Evolutionary conservation across 108 stramenopile genomes (phyloP).

Genomic region (Cyclostephanos invisitatus): DNA sequence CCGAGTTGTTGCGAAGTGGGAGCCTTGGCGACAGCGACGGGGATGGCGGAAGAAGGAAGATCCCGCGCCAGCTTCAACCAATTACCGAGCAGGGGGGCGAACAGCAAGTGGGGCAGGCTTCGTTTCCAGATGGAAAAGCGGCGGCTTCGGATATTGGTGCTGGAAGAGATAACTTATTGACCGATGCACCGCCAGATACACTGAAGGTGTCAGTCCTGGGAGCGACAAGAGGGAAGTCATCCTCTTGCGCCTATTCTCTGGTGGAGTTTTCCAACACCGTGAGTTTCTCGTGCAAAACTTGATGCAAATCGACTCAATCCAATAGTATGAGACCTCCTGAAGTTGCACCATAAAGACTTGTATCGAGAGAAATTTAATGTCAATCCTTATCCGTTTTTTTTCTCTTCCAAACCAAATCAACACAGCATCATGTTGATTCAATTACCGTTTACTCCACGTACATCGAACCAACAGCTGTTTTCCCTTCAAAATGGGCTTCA

Average conservation of each 20-base stretch:
- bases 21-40: background rate
- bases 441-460: constrained; percentile 41
- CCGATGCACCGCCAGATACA: constrained; percentile 14
- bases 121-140: background rate
- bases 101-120: background rate
- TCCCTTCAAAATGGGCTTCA: constrained; percentile 18
- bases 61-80: background rate
- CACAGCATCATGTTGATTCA: constrained; percentile 26
- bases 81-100: background rate
- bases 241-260: constrained; percentile 34
- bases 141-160: background rate
- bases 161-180: constrained; percentile 2
- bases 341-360: background rate
- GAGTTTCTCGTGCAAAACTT: constrained; percentile 24
- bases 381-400: constrained; percentile 1
- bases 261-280: constrained; percentile 46
- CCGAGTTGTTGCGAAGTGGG: background rate
- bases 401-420: constrained; percentile 2
- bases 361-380: background rate
- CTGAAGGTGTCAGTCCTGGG: constrained; percentile 36
- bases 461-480: constrained; percentile 43
- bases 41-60: background rate
- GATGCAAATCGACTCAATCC: background rate
- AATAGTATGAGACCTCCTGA: too few species aligned
- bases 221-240: constrained; percentile 16